phyloP scores from a whole-genome alignment of 2,329 filamentous ascomycete genomes.

The Clonostachys rhizophaga region DNA sequence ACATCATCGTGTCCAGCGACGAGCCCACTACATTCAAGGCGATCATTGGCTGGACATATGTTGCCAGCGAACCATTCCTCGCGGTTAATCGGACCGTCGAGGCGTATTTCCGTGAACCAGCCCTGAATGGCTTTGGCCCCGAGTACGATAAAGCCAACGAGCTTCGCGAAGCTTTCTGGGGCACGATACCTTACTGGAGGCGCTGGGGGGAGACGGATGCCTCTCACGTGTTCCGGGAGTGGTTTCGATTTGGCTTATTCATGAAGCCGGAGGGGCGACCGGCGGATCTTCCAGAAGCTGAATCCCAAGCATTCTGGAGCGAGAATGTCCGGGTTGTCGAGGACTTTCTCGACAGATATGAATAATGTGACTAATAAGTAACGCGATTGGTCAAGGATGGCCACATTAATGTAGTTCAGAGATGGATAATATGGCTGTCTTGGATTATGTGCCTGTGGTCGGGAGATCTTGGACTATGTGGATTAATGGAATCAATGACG shows the following conservation, averaged over 20 bases:
- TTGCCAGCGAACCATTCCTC: slow-evolving; percentile 7
- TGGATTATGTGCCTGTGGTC: too few species aligned
- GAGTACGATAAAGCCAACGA: not conserved
- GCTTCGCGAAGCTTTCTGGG: not conserved
- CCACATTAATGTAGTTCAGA: too few species aligned
- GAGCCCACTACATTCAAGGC: slow-evolving; percentile 5
- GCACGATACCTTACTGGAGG: not conserved
- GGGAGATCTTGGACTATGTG: too few species aligned
- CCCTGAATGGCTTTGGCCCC: slow-evolving; percentile 3
- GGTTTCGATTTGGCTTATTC: not conserved
- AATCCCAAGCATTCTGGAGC: slow-evolving; percentile 3
- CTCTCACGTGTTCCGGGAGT: not conserved
- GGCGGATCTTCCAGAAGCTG: not conserved
- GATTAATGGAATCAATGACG: too few species aligned
- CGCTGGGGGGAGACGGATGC: not conserved
- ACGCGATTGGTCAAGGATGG: too few species aligned
- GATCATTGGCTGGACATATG: slow-evolving; percentile 9
- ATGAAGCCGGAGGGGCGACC: not conserved
- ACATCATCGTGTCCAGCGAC: slow-evolving; percentile 6
- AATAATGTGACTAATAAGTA: too few species aligned
- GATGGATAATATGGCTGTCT: too few species aligned
- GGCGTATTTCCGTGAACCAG: slow-evolving; percentile 6
- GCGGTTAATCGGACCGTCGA: slow-evolving; percentile 4
- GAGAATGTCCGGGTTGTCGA: slow-evolving; percentile 7
- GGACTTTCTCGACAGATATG: slow-evolving; percentile 4